Evolutionary conservation across 1,284 basidiomycete genomes (phyloP).

Genomic region (Clitocybe nebularis): DNA sequence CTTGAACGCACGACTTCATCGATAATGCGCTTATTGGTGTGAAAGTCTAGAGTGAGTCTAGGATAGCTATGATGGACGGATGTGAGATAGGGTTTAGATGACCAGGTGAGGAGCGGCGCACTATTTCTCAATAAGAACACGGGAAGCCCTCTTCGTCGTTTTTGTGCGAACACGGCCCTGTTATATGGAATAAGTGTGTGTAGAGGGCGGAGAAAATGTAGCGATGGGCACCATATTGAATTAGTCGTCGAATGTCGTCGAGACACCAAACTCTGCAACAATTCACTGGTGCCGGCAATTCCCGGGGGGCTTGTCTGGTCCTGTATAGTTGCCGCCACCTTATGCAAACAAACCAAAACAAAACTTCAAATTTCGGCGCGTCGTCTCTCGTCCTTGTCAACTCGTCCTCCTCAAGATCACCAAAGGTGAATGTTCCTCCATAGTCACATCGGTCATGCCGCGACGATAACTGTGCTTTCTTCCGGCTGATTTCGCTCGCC

Average conservation of each 20-base stretch:
- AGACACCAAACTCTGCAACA: conserved; percentile 7
- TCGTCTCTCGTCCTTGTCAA: conserved; percentile 4
- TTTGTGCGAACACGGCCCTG: conserved; percentile 99
- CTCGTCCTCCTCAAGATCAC: conserved; percentile 13
- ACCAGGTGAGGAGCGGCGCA: conserved; percentile 37
- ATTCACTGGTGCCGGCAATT: conserved; percentile 22
- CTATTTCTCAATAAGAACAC: conserved; percentile 99
- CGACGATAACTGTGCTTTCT: conserved; percentile 13
- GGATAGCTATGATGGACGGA: conserved; percentile 65
- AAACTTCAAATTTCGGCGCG: conserved; percentile 8
- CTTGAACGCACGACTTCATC: conserved; percentile 86
- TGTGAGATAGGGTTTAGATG: conserved; percentile 10
- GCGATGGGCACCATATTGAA: conserved; percentile 46
- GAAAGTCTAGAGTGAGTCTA: conserved; percentile 94
- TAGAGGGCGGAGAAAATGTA: neutral
- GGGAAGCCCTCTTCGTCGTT: conserved; percentile 99
- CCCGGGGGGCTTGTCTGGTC: conserved; percentile 33
- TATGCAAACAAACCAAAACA: conserved; percentile 19
- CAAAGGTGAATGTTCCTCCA: conserved; percentile 12
- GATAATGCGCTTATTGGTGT: conserved; percentile 99
- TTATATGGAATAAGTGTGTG: too few species aligned
- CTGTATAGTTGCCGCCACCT: conserved; percentile 30
- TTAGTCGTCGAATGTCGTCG: conserved; percentile 23
- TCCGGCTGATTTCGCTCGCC: conserved; percentile 5
- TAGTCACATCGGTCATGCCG: conserved; percentile 7